Evolutionary conservation across 2,329 filamentous ascomycete genomes (phyloP), one percentile per base, ranked within the genome.

Genomic region (Aureobasidium sp.): DNA sequence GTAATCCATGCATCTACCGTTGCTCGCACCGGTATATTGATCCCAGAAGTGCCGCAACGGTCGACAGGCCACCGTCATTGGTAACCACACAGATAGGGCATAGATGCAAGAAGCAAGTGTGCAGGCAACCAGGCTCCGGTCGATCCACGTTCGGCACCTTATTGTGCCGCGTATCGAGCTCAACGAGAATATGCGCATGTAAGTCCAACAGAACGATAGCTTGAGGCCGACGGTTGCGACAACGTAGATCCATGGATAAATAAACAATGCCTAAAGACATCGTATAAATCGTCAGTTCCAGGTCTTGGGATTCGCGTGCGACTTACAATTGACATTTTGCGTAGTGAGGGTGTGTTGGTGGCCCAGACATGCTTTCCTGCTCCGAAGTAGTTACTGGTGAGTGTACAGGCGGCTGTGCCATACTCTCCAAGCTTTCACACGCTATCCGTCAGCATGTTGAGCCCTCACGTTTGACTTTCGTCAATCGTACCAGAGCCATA

Each of bases 231-330:
- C 48, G 17, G 48, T 52, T 37, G 48, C 48, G 34, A 52, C 34
- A 52, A 52, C 48, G 48, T 52, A 52, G 17, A 52, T 34, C 48
- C 48, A 52, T 10, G 48, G 48, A 26, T 52, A 52, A 8, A 52
- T 52, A 17, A 36, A 52, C 17, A 52, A 26, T 20, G 48, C 48
- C 48, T 52, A 17, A 10, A 36, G 9, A 20, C 17, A 20, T 26
- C 7, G 29, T 9, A 17, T 52, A 29, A 24, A 52, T 17, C 15
- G 9, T 36, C 32, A 12, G n/a, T 52, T 32, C 7, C 48, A 24
- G 17, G n/a, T 6, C n/a, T 52, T 37, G 17, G 4, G 20, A 20
- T 20, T 24, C 17, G 17, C 2, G 6, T 24, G 20, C 20, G 17
- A 52, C 48, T 52, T 24, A 52, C 48, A 17, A 52, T 52, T 10